Percentiles rank a stretch among this genome's conserved stretches.
These are phyloP conservation scores for Wickerhamomyces hampshirensis DNA, from an alignment of 805 yeast genomes.

Conservation along the genomic window DNA sequence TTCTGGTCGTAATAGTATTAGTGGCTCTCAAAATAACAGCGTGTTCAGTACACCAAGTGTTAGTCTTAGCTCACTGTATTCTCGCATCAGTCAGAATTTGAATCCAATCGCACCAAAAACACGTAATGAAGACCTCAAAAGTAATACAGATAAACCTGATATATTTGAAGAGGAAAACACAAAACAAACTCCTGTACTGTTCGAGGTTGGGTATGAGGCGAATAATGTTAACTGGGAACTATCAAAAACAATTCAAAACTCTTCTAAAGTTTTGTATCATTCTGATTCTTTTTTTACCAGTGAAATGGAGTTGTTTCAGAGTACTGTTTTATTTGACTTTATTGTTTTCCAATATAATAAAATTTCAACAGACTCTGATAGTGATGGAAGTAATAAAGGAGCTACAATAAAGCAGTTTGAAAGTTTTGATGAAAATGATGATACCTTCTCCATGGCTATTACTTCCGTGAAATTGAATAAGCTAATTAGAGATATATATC, in stretches of 20 bases:
- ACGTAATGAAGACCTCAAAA: too few relatives aligned
- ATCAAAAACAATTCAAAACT: neutral
- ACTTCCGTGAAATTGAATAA: constrained; percentile 1
- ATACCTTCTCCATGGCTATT: neutral
- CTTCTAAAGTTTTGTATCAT: neutral
- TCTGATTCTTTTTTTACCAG: neutral
- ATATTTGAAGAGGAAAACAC: neutral
- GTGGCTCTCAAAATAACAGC: neutral
- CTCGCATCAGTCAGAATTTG: constrained; percentile 1
- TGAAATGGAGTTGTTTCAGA: neutral
- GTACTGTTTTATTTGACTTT: constrained; percentile 21
- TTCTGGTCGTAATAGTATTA: neutral
- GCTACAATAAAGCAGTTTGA: too few relatives aligned
- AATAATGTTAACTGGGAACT: neutral
- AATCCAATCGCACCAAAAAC: neutral
- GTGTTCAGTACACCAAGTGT: constrained; percentile 20
- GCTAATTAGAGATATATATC: constrained; percentile 3
- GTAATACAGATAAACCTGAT: neutral
- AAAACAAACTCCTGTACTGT: neutral
- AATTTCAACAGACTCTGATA: too few relatives aligned
- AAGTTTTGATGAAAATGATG: too few relatives aligned
- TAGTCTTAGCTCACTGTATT: constrained; percentile 30
- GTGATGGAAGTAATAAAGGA: too few relatives aligned
- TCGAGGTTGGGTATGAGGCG: neutral
- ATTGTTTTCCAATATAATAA: constrained; percentile 13